phyloP scores from a whole-genome alignment of 2,329 filamentous ascomycete species.

The Aureobasidium uvarum region DNA sequence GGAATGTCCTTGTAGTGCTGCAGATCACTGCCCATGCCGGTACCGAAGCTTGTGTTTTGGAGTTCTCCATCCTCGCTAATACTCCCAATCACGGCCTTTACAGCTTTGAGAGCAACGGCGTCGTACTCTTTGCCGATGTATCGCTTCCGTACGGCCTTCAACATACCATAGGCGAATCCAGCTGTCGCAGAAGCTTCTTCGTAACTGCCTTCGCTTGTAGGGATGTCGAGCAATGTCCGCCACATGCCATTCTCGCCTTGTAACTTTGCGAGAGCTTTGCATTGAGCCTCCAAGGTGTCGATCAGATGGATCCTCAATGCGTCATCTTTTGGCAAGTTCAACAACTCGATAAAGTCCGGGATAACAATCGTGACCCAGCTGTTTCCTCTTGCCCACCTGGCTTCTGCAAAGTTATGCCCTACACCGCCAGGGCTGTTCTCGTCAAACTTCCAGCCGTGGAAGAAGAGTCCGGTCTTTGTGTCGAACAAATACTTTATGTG shows the following conservation, averaged over 20 bases:
- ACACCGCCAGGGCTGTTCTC: conserved; percentile 52
- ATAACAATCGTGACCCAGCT: conserved; percentile 81
- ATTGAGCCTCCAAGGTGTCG: conserved; percentile 66
- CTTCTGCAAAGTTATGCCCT: conserved; percentile 57
- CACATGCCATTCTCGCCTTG: conserved; percentile 66
- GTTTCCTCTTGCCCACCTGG: conserved; percentile 61
- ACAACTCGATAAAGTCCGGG: conserved; percentile 73
- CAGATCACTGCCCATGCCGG: conserved; percentile 69
- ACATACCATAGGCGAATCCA: conserved; percentile 75
- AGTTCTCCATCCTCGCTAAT: conserved; percentile 68
- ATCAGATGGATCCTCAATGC: conserved; percentile 60
- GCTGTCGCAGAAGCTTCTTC: conserved; percentile 74
- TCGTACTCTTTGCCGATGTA: conserved; percentile 65
- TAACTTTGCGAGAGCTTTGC: conserved; percentile 59
- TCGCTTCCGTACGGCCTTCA: conserved; percentile 68
- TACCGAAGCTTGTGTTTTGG: conserved; percentile 73
- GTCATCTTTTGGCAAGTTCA: conserved; percentile 60
- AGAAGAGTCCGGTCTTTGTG: conserved; percentile 68
- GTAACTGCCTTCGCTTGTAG: conserved; percentile 67
- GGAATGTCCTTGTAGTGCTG: conserved; percentile 77
- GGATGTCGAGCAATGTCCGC: conserved; percentile 70
- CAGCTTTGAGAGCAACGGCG: conserved; percentile 61
- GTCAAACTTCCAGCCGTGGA: conserved; percentile 78
- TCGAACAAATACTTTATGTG: conserved; percentile 80
- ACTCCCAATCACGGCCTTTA: conserved; percentile 64